phyloP scores from a whole-genome alignment of 352 stramenopile species.

The Thalassiosira livingstoniorum region DNA sequence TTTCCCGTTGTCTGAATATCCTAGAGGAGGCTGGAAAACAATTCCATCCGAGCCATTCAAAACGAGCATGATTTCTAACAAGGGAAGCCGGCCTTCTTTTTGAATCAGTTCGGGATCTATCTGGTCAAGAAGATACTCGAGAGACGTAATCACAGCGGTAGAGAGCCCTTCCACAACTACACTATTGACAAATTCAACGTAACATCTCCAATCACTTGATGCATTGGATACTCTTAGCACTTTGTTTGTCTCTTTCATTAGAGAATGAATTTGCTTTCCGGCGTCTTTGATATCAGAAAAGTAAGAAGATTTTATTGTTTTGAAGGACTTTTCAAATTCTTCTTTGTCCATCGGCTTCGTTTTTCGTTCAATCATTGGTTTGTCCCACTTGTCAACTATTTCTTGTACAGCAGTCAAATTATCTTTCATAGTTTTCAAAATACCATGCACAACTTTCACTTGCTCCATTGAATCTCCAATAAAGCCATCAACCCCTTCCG shows the following conservation, averaged over 20 bases:
- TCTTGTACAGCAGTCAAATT: slow-evolving; percentile 94
- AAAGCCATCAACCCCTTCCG: slow-evolving; percentile 91
- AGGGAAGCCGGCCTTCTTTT: slow-evolving; percentile 87
- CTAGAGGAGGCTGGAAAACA: slow-evolving; percentile 77
- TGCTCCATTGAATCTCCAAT: slow-evolving; percentile 96
- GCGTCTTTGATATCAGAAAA: slow-evolving; percentile 96
- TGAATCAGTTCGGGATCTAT: slow-evolving; percentile 88
- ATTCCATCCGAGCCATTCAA: slow-evolving; percentile 87
- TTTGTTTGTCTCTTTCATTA: slow-evolving; percentile 96
- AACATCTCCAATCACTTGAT: slow-evolving; percentile 95
- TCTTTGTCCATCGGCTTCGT: slow-evolving; percentile 95
- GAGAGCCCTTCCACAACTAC: slow-evolving; percentile 95
- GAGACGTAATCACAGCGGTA: slow-evolving; percentile 83
- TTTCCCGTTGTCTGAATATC: slow-evolving; percentile 87
- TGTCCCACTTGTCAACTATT: slow-evolving; percentile 93
- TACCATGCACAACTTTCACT: slow-evolving; percentile 88
- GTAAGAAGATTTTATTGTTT: slow-evolving; percentile 91
- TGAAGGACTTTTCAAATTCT: slow-evolving; percentile 96
- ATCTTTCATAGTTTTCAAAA: slow-evolving; percentile 92
- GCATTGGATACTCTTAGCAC: slow-evolving; percentile 92
- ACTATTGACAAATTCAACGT: slow-evolving; percentile 98
- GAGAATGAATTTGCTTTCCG: slow-evolving; percentile 93
- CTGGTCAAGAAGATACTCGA: slow-evolving; percentile 94
- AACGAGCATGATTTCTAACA: slow-evolving; percentile 97
- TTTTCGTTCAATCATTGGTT: slow-evolving; percentile 93